Percentiles rank a stretch among this genome's conserved stretches.
Evolutionary conservation across 1,139 yeast species (phyloP).

Genomic region (Kodamaea alishanica): DNA sequence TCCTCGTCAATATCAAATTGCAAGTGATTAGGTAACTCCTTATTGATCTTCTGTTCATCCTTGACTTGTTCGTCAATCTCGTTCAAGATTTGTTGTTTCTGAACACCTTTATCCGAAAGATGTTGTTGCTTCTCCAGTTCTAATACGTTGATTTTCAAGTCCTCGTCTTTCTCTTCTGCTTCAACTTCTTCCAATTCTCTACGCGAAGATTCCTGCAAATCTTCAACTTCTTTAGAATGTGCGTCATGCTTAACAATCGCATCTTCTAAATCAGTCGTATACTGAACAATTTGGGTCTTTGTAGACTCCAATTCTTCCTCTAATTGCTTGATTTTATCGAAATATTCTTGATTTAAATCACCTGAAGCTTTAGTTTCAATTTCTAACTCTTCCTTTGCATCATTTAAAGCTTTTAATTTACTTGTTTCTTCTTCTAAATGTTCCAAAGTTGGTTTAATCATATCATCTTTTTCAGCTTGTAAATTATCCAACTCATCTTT

Average conservation of each 20-base stretch:
- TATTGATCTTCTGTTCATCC: conserved; percentile 44
- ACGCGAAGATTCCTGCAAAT: conserved; percentile 24
- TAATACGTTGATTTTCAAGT: conserved; percentile 30
- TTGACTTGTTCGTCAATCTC: conserved; percentile 35
- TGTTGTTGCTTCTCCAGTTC: conserved; percentile 28
- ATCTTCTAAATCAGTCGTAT: conserved; percentile 31
- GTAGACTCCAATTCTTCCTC: conserved; percentile 36
- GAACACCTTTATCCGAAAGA: conserved; percentile 25
- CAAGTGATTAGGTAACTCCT: conserved; percentile 53
- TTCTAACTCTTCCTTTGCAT: conserved; percentile 35
- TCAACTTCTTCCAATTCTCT: conserved; percentile 26
- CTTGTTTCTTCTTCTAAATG: conserved; percentile 38
- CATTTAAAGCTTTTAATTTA: conserved; percentile 38
- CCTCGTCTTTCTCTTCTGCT: conserved; percentile 24
- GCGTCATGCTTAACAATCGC: conserved; percentile 31
- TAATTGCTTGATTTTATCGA: conserved; percentile 32
- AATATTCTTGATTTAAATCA: conserved; percentile 32
- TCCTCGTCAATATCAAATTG: conserved; percentile 40
- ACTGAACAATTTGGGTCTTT: conserved; percentile 35
- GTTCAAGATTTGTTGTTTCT: conserved; percentile 33
- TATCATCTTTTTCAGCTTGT: conserved; percentile 45
- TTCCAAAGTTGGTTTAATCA: conserved; percentile 38
- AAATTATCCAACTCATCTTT: conserved; percentile 42
- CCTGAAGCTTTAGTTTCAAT: conserved; percentile 35
- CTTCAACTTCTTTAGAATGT: conserved; percentile 31